Evolutionary conservation across 352 stramenopile species (phyloP), one percentile per base, ranked within the genome.

Genomic region (Globisporangium emineosum): DNA sequence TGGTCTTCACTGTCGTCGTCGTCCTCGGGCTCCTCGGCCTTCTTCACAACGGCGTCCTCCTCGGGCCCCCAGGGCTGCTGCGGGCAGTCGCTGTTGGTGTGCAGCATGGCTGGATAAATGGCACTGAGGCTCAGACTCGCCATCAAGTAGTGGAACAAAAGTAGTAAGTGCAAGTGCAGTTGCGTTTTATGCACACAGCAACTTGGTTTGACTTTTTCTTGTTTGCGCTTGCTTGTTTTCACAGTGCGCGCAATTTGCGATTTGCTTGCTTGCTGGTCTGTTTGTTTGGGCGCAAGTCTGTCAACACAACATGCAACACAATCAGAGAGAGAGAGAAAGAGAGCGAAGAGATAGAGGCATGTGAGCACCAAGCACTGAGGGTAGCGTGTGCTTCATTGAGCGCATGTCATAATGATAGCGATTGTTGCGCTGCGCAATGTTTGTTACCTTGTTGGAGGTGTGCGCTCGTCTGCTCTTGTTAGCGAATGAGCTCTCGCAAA

Each of bases 391-490:
- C 40, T 51, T 51, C n/a, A 27, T 27, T 51, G n/a, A 27, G 43
- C 43, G n/a, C 43, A 51, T 27, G 8, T 21, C 21, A 15, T 8
- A 33, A 45, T 45, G 40, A 21, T 4, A 47, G 9, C 17, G 40
- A 6, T 5, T 37, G 57, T 45, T 33, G 57, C 25, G n/a, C 25
- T 52, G 23, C 23, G 30, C 13, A 17, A 17, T 40, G 27, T 17
- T 3, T 61, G 54, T 52, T 54, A 40, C n/a, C 30, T 51, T 29
- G 10, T 23, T 5, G 19, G 27, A 37, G 25, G 5, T 1, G 57
- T 62, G 57, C 57, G 57, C 57, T 62, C 57, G 57, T 62, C 57
- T 62, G 57, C 57, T 62, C 57, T 62, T 62, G 21, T 53, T 62
- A 30, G 47, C 45, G 57, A 62, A 52, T 62, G 57, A 61, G 37